Evolutionary conservation across 73 alveolate genomes (phyloP).

Genomic region (Paramecium primaurelia): DNA sequence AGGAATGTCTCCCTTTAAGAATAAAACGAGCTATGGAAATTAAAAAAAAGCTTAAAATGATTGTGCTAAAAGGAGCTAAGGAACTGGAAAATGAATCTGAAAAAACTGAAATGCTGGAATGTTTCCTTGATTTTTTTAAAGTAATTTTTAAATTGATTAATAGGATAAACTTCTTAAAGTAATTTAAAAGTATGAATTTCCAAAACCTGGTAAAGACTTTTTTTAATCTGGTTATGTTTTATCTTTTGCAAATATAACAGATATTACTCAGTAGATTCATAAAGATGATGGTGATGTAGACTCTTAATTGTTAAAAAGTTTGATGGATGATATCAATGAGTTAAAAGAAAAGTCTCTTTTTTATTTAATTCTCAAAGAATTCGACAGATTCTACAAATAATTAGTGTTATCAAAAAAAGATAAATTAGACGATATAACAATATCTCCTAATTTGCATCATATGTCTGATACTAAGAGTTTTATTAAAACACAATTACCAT

Average conservation of each 20-base stretch:
- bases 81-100: background rate
- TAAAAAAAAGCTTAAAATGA: background rate
- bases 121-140: background rate
- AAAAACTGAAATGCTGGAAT: background rate
- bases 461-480: background rate
- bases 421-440: background rate
- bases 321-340: background rate
- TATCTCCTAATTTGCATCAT: background rate
- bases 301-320: background rate
- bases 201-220: constrained; percentile 32
- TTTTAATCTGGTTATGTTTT: background rate
- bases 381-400: background rate
- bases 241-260: background rate
- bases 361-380: background rate
- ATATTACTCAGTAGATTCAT: background rate
- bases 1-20: background rate
- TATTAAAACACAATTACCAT: background rate
- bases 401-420: background rate
- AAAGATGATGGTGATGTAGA: background rate
- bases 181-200: background rate
- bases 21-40: background rate
- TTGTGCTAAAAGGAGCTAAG: background rate
- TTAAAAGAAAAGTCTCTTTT: background rate
- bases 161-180: background rate
- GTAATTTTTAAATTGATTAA: background rate